These are phyloP conservation scores for Aspergillus alliaceus DNA, from an alignment of 2,329 filamentous ascomycete genomes.

Conservation along the genomic window DNA sequence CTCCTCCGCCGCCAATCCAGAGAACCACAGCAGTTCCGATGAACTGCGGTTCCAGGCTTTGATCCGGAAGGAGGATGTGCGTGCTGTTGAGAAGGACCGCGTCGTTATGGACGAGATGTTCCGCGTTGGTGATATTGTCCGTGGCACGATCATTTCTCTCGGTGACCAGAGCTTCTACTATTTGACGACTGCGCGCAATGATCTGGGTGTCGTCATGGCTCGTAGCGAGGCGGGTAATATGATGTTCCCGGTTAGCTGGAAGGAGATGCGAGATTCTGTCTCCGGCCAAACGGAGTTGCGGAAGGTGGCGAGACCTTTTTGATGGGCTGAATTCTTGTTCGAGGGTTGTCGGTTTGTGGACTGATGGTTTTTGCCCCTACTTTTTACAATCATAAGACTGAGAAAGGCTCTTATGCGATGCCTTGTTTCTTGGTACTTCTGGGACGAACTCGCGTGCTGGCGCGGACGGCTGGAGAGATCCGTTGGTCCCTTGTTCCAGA, in stretches of 20 bases:
- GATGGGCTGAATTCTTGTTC: slow-evolving; percentile 36
- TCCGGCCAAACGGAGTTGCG: slow-evolving; percentile 74
- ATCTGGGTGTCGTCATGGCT: slow-evolving; percentile 91
- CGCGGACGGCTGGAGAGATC: not conserved
- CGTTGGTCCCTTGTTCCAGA: not conserved
- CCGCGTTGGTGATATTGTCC: slow-evolving; percentile 86
- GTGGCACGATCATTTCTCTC: slow-evolving; percentile 82
- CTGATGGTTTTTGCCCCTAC: not conserved
- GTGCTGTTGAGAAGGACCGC: slow-evolving; percentile 93
- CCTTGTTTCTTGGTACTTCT: not conserved
- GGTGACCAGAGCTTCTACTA: slow-evolving; percentile 97
- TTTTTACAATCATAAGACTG: not conserved
- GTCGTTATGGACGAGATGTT: slow-evolving; percentile 90
- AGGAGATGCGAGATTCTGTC: slow-evolving; percentile 82
- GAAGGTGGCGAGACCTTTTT: slow-evolving; percentile 93
- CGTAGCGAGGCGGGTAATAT: slow-evolving; percentile 82
- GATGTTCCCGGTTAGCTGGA: slow-evolving; percentile 94
- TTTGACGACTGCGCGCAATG: slow-evolving; percentile 85
- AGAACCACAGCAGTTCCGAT: slow-evolving; percentile 54
- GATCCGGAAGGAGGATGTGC: slow-evolving; percentile 85
- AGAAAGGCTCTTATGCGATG: not conserved
- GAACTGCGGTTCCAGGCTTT: slow-evolving; percentile 74
- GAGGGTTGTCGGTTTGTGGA: not conserved
- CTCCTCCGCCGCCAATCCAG: slow-evolving; percentile 39
- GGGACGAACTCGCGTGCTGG: not conserved